Evolutionary conservation across 1,284 basidiomycete genomes (phyloP).

Genomic region (Leccinum solheimii): DNA sequence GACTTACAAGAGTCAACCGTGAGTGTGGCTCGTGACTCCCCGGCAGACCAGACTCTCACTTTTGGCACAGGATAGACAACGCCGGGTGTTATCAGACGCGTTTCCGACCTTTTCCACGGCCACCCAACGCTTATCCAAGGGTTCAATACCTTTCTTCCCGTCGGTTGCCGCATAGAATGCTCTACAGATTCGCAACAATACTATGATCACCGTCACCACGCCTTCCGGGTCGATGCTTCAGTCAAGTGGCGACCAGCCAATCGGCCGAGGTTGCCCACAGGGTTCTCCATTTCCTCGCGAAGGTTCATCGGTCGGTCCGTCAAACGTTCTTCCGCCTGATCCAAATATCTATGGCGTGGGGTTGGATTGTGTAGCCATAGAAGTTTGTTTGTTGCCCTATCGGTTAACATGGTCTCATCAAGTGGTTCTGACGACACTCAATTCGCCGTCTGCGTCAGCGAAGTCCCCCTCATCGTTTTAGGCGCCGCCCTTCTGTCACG

Average conservation of each 20-base stretch:
- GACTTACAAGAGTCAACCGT: constrained; percentile 92
- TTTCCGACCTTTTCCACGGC: constrained; percentile 90
- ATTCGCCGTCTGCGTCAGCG: too few species aligned
- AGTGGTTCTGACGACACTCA: too few species aligned
- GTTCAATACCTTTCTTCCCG: constrained; percentile 97
- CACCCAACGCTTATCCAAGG: constrained; percentile 93
- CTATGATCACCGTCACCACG: constrained; percentile 84
- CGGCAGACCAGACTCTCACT: constrained; percentile 6
- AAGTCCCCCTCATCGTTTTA: too few species aligned
- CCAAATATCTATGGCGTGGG: constrained; percentile 27
- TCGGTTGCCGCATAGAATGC: constrained; percentile 92
- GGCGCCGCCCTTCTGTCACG: too few species aligned
- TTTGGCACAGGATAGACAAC: constrained; percentile 83
- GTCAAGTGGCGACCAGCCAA: constrained; percentile 40
- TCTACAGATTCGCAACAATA: constrained; percentile 56
- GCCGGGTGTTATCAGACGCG: constrained; percentile 93
- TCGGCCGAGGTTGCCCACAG: constrained; percentile 8
- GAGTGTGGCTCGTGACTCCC: constrained; percentile 33
- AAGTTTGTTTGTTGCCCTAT: constrained; percentile 17
- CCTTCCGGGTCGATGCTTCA: constrained; percentile 63
- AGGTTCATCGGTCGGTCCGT: constrained; percentile 7
- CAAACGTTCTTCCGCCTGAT: constrained; percentile 19
- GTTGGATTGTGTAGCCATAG: constrained; percentile 47
- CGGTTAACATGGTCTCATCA: too few species aligned
- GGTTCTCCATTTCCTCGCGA: constrained; percentile 18